Conservation (phyloP, 2,329 filamentous ascomycete genomes). For the Penicillium sclerotigenum region DNA sequence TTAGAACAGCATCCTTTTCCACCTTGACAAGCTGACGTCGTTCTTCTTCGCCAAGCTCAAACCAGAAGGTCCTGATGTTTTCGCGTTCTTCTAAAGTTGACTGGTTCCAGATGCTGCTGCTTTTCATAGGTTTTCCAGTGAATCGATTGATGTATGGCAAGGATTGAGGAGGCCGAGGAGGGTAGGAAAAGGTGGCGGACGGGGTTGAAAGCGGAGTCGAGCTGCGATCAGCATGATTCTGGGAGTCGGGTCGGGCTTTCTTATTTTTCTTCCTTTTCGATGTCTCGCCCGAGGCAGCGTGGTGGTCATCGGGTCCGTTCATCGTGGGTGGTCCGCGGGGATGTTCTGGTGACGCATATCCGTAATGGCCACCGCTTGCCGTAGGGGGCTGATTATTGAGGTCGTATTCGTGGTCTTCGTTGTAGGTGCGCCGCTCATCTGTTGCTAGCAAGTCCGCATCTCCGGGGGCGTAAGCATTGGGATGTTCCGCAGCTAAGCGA, state of each 20-base stretch:
- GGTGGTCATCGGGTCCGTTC: slow-evolving; percentile 22
- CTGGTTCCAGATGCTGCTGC: slow-evolving; percentile 92
- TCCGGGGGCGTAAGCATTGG: slow-evolving; percentile 27
- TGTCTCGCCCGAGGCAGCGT: slow-evolving; percentile 29
- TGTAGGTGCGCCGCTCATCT: slow-evolving; percentile 25
- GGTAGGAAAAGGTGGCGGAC: slow-evolving; percentile 44
- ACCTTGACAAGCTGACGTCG: slow-evolving; percentile 95
- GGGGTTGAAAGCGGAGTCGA: slow-evolving; percentile 40
- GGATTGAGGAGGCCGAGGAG: slow-evolving; percentile 45
- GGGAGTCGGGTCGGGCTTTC: slow-evolving; percentile 35
- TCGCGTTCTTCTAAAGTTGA: slow-evolving; percentile 91
- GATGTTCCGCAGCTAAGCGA: slow-evolving; percentile 60
- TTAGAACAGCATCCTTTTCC: slow-evolving; percentile 94
- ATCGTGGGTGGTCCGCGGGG: slow-evolving; percentile 12
- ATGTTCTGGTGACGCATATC: slow-evolving; percentile 46
- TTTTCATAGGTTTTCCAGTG: slow-evolving; percentile 56
- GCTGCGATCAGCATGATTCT: slow-evolving; percentile 38
- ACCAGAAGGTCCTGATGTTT: slow-evolving; percentile 97
- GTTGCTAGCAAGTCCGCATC: slow-evolving; percentile 30
- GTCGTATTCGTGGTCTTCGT: slow-evolving; percentile 34
- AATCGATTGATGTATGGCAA: slow-evolving; percentile 43
- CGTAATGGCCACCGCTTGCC: slow-evolving; percentile 54
- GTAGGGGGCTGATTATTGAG: slow-evolving; percentile 41
- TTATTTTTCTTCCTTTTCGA: slow-evolving; percentile 44
- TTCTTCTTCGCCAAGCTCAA: slow-evolving; percentile 88